These are phyloP conservation scores for Zygoascus sp. DNA, from an alignment of 1,139 yeast genomes.

Conservation along the genomic window DNA sequence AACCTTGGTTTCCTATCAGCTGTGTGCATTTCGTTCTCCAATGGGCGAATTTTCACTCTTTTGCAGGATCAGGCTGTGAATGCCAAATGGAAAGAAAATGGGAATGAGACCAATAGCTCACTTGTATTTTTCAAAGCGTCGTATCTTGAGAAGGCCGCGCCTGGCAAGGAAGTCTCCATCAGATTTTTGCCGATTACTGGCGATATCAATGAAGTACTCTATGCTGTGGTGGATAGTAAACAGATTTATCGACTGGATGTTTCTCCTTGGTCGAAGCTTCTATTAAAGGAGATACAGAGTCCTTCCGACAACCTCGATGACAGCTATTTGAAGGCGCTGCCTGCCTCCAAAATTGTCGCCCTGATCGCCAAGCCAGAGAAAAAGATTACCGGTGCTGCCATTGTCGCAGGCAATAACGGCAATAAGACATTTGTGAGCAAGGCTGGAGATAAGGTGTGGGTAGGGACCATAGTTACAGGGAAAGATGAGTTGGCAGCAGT, in stretches of 20 bases:
- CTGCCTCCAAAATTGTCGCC: background rate
- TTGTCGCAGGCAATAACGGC: background rate
- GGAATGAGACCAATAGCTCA: constrained; percentile 9
- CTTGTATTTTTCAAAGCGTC: constrained; percentile 13
- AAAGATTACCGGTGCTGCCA: background rate
- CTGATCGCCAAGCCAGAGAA: background rate
- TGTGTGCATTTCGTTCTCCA: constrained; percentile 23
- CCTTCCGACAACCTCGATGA: background rate
- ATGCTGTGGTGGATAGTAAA: constrained; percentile 2
- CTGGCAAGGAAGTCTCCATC: background rate
- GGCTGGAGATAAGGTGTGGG: background rate
- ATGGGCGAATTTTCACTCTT: constrained; percentile 27
- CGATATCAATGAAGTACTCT: background rate
- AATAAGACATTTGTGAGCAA: background rate
- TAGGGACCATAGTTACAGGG: background rate
- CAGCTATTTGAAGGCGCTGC: background rate
- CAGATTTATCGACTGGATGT: constrained; percentile 21
- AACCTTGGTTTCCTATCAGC: constrained; percentile 31
- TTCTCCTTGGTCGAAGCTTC: constrained; percentile 25
- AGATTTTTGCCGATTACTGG: background rate
- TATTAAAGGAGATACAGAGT: constrained; percentile 28
- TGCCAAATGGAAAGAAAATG: constrained; percentile 23
- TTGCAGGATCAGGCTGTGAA: constrained; percentile 28
- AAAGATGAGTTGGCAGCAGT: background rate
- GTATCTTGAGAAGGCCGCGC: background rate